Evolutionary conservation across 2,329 filamentous ascomycete genomes (phyloP).

Genomic region (Simplicillium aogashimaense): DNA sequence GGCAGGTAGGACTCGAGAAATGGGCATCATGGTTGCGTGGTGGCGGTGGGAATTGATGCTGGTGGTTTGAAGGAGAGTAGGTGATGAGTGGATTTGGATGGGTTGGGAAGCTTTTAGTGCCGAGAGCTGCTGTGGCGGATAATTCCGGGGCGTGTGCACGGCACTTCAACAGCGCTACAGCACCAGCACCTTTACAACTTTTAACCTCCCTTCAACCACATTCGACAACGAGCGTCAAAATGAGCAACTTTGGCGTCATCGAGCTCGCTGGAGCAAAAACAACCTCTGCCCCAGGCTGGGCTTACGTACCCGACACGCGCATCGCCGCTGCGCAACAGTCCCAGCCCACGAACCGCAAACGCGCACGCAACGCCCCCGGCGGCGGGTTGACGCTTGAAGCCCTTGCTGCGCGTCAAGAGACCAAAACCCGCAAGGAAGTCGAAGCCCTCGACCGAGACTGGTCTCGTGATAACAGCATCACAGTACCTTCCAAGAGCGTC

Average conservation of each 20-base stretch:
- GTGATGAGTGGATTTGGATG: neutral
- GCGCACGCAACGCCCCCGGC: slow-evolving; percentile 49
- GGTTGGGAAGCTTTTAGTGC: neutral
- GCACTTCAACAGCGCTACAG: no score
- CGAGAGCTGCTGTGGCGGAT: slow-evolving; percentile 9
- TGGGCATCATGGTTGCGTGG: slow-evolving; percentile 24
- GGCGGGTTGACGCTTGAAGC: slow-evolving; percentile 46
- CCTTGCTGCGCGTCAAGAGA: slow-evolving; percentile 70
- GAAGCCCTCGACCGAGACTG: slow-evolving; percentile 77
- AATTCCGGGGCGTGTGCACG: slow-evolving; percentile 7
- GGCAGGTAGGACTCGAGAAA: slow-evolving; percentile 32
- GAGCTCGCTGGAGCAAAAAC: slow-evolving; percentile 65
- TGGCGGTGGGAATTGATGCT: neutral
- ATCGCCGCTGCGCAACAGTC: slow-evolving; percentile 37
- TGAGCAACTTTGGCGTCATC: slow-evolving; percentile 69
- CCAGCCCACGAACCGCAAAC: slow-evolving; percentile 49
- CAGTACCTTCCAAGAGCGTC: slow-evolving; percentile 48
- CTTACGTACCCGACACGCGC: slow-evolving; percentile 73
- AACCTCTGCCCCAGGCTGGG: slow-evolving; percentile 74
- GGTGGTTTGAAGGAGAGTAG: slow-evolving; percentile 1
- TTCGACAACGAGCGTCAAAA: slow-evolving; percentile 17
- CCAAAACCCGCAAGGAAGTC: slow-evolving; percentile 71
- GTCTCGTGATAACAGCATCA: slow-evolving; percentile 60
- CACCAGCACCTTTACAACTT: no score
- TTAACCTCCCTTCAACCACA: neutral